Evolutionary conservation across 2,329 filamentous ascomycete species (phyloP).

Genomic region (Paraphaeosphaeria minitans): DNA sequence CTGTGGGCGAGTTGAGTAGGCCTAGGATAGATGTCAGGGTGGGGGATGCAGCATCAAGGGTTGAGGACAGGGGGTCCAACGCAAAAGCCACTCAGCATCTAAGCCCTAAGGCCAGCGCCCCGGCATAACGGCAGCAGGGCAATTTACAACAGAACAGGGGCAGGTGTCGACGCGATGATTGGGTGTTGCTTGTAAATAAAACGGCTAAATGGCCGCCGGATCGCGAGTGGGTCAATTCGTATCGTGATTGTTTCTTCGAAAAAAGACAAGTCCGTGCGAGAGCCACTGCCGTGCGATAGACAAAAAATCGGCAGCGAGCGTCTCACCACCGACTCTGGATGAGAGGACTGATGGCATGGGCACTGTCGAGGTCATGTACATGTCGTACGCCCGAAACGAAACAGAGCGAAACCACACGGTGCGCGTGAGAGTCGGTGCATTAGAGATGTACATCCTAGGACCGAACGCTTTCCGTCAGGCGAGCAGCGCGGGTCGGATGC

Average conservation of each 20-base stretch:
- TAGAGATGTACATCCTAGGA: not conserved
- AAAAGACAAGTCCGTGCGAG: not conserved
- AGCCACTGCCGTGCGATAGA: not conserved
- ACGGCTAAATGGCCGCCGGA: slow-evolving; percentile 41
- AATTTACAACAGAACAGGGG: slow-evolving; percentile 42
- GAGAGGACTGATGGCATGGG: not conserved
- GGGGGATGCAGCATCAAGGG: slow-evolving; percentile 11
- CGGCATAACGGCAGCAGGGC: slow-evolving; percentile 36
- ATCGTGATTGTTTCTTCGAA: not conserved
- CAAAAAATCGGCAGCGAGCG: not conserved
- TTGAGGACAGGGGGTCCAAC: slow-evolving; percentile 25
- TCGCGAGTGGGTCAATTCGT: slow-evolving; percentile 23
- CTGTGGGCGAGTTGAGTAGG: slow-evolving; percentile 22
- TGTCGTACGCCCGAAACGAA: not conserved
- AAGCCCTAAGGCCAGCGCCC: slow-evolving; percentile 26
- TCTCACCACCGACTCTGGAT: not conserved
- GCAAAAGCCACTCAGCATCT: slow-evolving; percentile 34
- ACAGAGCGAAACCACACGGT: not conserved
- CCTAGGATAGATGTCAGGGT: slow-evolving; percentile 13
- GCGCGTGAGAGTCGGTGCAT: not conserved
- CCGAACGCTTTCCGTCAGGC: slow-evolving; percentile 10
- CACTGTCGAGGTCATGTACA: slow-evolving; percentile 1
- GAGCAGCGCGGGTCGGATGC: slow-evolving; percentile 9
- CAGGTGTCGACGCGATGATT: slow-evolving; percentile 26
- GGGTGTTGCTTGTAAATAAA: slow-evolving; percentile 30